Conservation (phyloP, 164 flowering plant species). For the Macadamia integrifolia region DNA sequence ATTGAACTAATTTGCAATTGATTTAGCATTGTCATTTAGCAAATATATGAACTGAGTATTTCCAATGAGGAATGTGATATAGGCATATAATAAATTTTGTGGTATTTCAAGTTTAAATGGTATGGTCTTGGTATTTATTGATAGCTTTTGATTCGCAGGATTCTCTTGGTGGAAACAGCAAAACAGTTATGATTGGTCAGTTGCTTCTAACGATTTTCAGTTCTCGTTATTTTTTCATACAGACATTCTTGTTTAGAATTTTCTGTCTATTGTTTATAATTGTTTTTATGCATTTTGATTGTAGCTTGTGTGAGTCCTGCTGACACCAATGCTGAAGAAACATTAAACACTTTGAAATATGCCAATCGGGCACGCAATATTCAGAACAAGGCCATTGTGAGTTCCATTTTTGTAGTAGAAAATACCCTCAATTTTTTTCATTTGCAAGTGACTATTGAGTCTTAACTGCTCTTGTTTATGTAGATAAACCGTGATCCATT, state of each 20-base stretch:
- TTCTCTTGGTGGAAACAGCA: constrained; percentile 98
- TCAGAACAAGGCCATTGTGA: constrained; percentile 93
- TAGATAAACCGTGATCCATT: constrained; percentile 93
- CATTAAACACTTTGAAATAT: constrained; percentile 88
- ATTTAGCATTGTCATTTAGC: neutral
- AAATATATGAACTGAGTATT: neutral
- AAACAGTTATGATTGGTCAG: constrained; percentile 96
- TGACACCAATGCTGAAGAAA: constrained; percentile 96
- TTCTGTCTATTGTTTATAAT: neutral
- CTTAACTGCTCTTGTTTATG: constrained; percentile 5
- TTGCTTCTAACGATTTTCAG: neutral
- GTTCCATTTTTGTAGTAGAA: constrained; percentile 14
- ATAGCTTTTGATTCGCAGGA: constrained; percentile 46
- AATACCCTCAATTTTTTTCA: neutral
- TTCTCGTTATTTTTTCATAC: neutral
- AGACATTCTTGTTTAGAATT: constrained; percentile 1
- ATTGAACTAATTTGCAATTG: neutral
- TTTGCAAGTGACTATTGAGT: neutral
- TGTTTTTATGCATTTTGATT: neutral
- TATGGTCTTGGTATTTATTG: neutral
- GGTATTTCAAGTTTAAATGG: neutral
- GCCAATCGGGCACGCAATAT: constrained; percentile 99
- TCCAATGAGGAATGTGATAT: neutral
- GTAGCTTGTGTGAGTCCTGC: constrained; percentile 99
- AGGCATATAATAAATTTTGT: neutral